phyloP scores from a whole-genome alignment of 208 protist genomes.

The Leishmania guyanensis region DNA sequence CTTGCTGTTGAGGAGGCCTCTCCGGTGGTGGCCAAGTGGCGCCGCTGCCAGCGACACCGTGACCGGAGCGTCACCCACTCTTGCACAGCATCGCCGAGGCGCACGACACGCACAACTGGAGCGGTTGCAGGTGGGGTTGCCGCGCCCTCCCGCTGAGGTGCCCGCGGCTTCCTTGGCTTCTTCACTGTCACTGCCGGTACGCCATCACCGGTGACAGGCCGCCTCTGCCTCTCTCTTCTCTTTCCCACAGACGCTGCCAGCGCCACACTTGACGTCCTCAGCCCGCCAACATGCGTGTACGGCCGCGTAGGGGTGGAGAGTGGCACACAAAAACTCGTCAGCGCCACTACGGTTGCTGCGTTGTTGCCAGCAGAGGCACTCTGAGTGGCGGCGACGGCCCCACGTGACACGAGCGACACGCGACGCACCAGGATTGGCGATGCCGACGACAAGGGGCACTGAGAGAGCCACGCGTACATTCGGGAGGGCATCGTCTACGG shows the following conservation, averaged over 20 bases:
- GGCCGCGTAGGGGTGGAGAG: not conserved
- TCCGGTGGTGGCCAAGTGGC: not conserved
- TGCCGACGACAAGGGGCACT: not conserved
- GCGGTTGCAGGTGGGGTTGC: not conserved
- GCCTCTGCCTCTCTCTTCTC: not conserved
- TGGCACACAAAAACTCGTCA: not conserved
- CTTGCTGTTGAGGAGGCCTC: not conserved
- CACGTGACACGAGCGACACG: not conserved
- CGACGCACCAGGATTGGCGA: not conserved
- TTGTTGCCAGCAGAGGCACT: not conserved
- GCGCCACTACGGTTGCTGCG: not conserved
- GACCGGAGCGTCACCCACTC: slow-evolving; percentile 22
- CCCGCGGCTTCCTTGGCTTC: not conserved
- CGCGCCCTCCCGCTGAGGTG: not conserved
- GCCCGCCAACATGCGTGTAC: not conserved
- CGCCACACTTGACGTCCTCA: not conserved
- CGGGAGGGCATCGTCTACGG: not conserved
- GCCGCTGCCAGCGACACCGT: slow-evolving; percentile 13
- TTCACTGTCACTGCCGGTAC: not conserved
- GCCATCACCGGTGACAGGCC: not conserved
- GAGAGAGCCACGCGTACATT: not conserved
- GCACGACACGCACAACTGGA: slow-evolving; percentile 6
- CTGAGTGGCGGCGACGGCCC: not conserved
- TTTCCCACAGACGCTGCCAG: not conserved
- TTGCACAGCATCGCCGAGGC: slow-evolving; percentile 1